These are phyloP conservation scores for Leccinellum albellum DNA, from an alignment of 768 basidiomycete genomes.

Conservation along the genomic window DNA sequence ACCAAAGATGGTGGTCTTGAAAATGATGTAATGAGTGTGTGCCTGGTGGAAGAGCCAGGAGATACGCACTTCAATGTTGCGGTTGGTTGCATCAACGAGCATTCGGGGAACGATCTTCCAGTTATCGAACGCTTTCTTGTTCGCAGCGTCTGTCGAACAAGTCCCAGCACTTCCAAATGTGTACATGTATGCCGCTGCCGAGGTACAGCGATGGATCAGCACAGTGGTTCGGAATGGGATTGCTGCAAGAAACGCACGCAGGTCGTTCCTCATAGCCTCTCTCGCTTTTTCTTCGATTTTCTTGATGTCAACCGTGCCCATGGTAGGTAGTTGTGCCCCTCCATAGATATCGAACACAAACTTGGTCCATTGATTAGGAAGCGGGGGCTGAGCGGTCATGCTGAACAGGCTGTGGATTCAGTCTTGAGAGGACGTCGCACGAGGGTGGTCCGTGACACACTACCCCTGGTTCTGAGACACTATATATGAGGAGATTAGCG, in stretches of 20 bases:
- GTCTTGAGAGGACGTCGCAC: neutral
- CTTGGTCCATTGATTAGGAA: slow-evolving; percentile 26
- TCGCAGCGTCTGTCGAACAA: slow-evolving; percentile 61
- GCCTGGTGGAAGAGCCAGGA: too few species aligned
- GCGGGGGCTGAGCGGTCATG: slow-evolving; percentile 19
- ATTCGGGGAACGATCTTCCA: slow-evolving; percentile 81
- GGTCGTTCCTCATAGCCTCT: slow-evolving; percentile 56
- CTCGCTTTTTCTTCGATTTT: slow-evolving; percentile 66
- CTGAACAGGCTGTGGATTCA: neutral
- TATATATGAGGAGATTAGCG: neutral
- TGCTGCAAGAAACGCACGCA: slow-evolving; percentile 36
- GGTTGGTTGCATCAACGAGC: slow-evolving; percentile 57
- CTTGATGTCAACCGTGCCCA: slow-evolving; percentile 59
- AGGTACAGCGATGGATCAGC: neutral
- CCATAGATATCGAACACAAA: slow-evolving; percentile 23
- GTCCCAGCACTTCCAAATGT: slow-evolving; percentile 76
- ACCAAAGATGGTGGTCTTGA: slow-evolving; percentile 68
- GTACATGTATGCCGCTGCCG: slow-evolving; percentile 66
- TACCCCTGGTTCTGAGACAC: neutral
- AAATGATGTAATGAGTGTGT: neutral
- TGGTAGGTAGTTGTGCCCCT: slow-evolving; percentile 17
- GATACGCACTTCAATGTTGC: slow-evolving; percentile 53
- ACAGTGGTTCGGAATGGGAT: neutral
- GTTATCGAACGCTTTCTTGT: slow-evolving; percentile 57
- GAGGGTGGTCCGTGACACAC: neutral